phyloP scores from a whole-genome alignment of 2,329 filamentous ascomycete genomes.

The Ophiostoma fasciatum region DNA sequence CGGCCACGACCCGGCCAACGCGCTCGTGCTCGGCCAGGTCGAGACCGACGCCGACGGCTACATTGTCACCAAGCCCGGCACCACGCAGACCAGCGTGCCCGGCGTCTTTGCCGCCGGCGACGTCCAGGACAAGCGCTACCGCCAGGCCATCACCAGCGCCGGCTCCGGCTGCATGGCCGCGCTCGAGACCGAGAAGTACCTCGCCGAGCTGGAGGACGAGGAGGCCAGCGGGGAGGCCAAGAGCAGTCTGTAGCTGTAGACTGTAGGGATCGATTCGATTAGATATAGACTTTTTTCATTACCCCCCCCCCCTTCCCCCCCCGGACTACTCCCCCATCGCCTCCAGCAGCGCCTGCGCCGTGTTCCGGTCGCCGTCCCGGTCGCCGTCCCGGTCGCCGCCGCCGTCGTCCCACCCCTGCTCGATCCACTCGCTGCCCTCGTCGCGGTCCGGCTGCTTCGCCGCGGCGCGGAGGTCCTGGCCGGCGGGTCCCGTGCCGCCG shows the following conservation, averaged over 20 bases:
- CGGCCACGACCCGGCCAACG: constrained; percentile 85
- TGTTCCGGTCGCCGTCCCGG: constrained; percentile 21
- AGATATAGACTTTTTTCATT: background rate
- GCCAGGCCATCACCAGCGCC: constrained; percentile 94
- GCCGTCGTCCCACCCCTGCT: constrained; percentile 20
- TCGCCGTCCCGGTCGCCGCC: constrained; percentile 5
- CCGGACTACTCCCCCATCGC: constrained; percentile 18
- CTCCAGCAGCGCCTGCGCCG: constrained; percentile 23
- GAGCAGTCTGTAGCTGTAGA: constrained; percentile 5
- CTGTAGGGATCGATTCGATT: background rate
- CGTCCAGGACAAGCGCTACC: constrained; percentile 96
- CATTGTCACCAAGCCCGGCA: constrained; percentile 76
- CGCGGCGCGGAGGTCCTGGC: background rate
- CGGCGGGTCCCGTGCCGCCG: background rate
- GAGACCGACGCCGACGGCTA: constrained; percentile 84
- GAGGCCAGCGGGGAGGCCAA: constrained; percentile 36
- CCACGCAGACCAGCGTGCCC: constrained; percentile 71
- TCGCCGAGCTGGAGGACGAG: constrained; percentile 57
- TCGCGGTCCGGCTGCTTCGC: constrained; percentile 4
- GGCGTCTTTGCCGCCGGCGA: constrained; percentile 95
- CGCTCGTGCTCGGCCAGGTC: constrained; percentile 75
- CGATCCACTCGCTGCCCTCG: constrained; percentile 24
- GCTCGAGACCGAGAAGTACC: constrained; percentile 86
- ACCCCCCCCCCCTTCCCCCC: constrained; percentile 4
- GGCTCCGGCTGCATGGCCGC: constrained; percentile 92